Evolutionary conservation across 257 asterid species (phyloP), one percentile per base, ranked within the genome.

Genomic region (Rhazya stricta): DNA sequence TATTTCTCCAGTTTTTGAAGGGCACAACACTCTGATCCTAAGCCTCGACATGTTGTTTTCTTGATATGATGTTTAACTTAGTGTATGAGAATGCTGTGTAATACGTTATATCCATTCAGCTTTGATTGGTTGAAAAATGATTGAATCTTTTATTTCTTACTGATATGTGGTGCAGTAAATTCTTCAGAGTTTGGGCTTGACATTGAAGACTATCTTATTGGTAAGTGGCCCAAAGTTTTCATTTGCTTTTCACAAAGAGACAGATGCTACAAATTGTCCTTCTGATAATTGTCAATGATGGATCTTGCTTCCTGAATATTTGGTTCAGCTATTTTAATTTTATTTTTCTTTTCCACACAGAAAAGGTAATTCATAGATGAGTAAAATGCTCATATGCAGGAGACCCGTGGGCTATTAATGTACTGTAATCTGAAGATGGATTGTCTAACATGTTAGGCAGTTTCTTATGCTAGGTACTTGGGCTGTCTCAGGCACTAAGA

Each of bases 171-270:
- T 74, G 63, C 93, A 95, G 99, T 95, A 74, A 86, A 84, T 39
- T 68, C 96, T 27, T 77, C 86, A 32, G 96, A 92, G 67, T 89
- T 92, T 82, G 96, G 96, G 58, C 96, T 95, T 12, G 99, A 95
- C 82, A 72, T 86, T 70, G 99, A 95, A 80, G 98, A 95, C 83
- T 95, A 91, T 83, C 96, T 95, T 66, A 71, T 81, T 39, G 99
- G 99, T 91, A 82, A 86, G 92, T 79, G 56, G 46, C 42, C 63
- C 79, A 19, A 67, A n/a, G 6, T 71, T 78, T 65, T 39, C 25
- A 2, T 43, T 30, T n/a, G 30, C 65, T 70, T 50, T 37, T 79
- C 42, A 10, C 16, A 46, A n/a, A 57, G 74, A 54, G 25, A 43
- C 5, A 29, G 39, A 30, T 29, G 32, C 19, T 45, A 32, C n/a